Evolutionary conservation across 2,329 filamentous ascomycete species (phyloP).

Genomic region (Acarospora socialis): DNA sequence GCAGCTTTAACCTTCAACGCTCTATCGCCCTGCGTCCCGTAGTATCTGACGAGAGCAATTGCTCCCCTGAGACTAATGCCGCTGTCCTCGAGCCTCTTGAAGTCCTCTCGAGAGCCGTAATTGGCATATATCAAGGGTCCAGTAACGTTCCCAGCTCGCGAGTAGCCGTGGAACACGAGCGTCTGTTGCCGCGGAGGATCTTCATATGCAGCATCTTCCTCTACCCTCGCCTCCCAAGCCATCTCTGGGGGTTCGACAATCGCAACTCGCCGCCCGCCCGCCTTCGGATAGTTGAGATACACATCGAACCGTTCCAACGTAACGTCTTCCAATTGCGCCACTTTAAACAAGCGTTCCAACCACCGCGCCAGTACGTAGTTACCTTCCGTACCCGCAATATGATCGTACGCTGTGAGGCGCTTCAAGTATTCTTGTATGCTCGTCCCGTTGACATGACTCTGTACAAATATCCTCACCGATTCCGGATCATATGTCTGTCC

Average conservation of each 20-base stretch:
- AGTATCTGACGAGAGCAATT: conserved; percentile 71
- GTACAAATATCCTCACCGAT: conserved; percentile 60
- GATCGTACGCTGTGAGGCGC: conserved; percentile 71
- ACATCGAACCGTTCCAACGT: conserved; percentile 67
- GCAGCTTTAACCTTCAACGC: conserved; percentile 82
- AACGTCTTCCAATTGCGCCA: conserved; percentile 60
- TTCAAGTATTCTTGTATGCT: conserved; percentile 58
- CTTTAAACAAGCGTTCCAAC: conserved; percentile 61
- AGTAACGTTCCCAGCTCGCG: conserved; percentile 69
- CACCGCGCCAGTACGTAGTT: conserved; percentile 77
- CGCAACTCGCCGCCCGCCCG: conserved; percentile 63
- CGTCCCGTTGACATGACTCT: conserved; percentile 55
- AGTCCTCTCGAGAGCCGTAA: conserved; percentile 76
- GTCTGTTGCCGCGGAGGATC: conserved; percentile 53
- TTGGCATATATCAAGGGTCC: conserved; percentile 87
- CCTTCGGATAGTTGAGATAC: conserved; percentile 80
- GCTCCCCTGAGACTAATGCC: conserved; percentile 63
- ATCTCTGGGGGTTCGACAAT: conserved; percentile 58
- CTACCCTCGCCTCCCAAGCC: conserved; percentile 65
- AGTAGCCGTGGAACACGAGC: conserved; percentile 74
- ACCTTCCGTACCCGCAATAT: conserved; percentile 87
- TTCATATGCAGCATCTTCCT: conserved; percentile 62
- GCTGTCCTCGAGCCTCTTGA: conserved; percentile 53
- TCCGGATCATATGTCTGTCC: conserved; percentile 71
- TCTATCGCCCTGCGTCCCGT: conserved; percentile 56